Evolutionary conservation across 495 filamentous ascomycete genomes (phyloP), one percentile per base, ranked within the genome.

Genomic region (Aspergillus kassunensis): DNA sequence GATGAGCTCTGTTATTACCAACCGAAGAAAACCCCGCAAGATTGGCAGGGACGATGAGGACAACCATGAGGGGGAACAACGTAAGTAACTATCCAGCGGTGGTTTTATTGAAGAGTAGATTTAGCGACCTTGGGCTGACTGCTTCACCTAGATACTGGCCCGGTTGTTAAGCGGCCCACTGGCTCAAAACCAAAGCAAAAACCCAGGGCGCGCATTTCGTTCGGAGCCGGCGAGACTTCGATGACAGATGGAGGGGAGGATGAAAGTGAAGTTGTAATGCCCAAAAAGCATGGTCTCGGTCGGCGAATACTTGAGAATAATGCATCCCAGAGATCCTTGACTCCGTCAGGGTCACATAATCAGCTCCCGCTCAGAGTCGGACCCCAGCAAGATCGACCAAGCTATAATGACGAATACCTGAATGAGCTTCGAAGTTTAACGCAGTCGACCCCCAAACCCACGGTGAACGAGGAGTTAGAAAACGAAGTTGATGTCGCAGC

Each of bases 381-480:
- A 9, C 74, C 76, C 21, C 80, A 82, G 31, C 82, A 87, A 30
- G 87, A 92, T 37, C 74, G 85, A 39, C 92, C 90, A 3, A 88
- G 77, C 51, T 98, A 98, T 68, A 93, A 79, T 66, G 84, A 86
- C 52, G 90, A 93, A 53, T 87, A 92, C 56, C 74, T 98, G 39
- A 85, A 88, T 42, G 89, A 95, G 65, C 77, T 98, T 7, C 85
- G 87, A 48, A 82, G 79, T 44, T 88, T 87, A 8, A 96, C 93
- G 0, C 90, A 89, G 1, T 84, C 84, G 27, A 88, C 87, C 0
- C 87, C 90, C 2, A 85, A 84, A 58, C 71, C 81, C 44, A 60
- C 79, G 57, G 68, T 65, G 27, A 63, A 57, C 56, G 70, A 82
- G 19, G 76, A 77, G 35, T 76, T 79, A 19, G 79, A 77, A 20